These are phyloP conservation scores for Kodamaea ohmeri DNA, from an alignment of 1,139 yeast genomes.

Conservation along the genomic window DNA sequence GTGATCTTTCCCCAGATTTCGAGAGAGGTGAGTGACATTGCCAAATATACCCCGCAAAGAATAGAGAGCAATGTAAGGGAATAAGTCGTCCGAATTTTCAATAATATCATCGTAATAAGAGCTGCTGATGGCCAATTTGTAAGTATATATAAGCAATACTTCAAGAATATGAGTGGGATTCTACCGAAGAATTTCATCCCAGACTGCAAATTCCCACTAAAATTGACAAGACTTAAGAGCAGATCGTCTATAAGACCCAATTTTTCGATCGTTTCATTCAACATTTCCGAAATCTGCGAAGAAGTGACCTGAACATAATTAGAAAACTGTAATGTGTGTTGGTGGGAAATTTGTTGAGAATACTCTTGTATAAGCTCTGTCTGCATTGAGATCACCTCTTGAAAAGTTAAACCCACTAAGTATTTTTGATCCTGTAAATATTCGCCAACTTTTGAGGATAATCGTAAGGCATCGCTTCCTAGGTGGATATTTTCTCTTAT, in stretches of 20 bases:
- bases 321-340: background rate
- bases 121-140: background rate
- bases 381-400: background rate
- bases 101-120: background rate
- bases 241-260: background rate
- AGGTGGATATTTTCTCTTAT: background rate
- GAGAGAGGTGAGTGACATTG: conserved; percentile 1
- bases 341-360: background rate
- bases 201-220: background rate
- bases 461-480: background rate
- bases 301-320: background rate
- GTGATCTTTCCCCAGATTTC: conserved; percentile 3
- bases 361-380: background rate
- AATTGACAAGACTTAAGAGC: background rate
- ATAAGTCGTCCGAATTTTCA: background rate
- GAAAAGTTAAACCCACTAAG: background rate
- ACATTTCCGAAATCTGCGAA: background rate
- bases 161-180: background rate
- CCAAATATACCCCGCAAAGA: conserved; percentile 2
- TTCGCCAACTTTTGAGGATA: background rate
- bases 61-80: background rate
- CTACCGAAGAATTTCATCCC: background rate
- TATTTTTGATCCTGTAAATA: background rate
- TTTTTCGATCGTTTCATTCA: conserved; percentile 1
- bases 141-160: background rate